These are phyloP conservation scores for Penstemon davidsonii DNA, from an alignment of 257 asterid species.

Conservation along the genomic window DNA sequence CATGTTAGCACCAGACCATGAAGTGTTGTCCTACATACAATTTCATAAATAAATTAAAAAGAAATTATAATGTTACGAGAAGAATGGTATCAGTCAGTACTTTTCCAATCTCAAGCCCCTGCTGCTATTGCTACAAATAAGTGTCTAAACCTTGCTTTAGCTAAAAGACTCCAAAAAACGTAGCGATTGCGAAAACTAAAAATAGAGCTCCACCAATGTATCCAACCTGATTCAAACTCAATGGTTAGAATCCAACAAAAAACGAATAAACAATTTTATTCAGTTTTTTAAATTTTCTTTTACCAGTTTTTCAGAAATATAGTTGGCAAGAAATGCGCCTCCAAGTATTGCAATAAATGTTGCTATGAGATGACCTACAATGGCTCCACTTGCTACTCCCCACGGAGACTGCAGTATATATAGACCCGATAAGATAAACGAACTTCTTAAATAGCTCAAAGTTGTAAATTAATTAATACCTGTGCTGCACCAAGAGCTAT, in stretches of 20 bases:
- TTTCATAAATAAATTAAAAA: no score
- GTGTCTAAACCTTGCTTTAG: background rate
- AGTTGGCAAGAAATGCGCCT: conserved; percentile 88
- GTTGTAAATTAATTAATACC: conserved; percentile 38
- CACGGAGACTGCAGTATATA: conserved; percentile 67
- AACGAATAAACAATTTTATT: background rate
- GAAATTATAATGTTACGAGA: conserved; percentile 21
- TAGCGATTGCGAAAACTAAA: conserved; percentile 75
- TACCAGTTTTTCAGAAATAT: conserved; percentile 97
- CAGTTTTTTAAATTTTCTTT: background rate
- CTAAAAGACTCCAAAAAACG: conserved; percentile 87
- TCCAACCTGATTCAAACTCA: conserved; percentile 66
- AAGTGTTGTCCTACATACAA: background rate
- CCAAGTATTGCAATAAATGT: conserved; percentile 85
- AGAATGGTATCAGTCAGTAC: background rate
- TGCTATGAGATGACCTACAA: conserved; percentile 80
- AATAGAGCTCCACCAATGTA: conserved; percentile 84
- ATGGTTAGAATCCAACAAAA: conserved; percentile 14
- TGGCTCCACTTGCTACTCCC: conserved; percentile 99
- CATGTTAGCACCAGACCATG: background rate
- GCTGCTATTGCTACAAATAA: no score
- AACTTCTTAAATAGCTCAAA: background rate
- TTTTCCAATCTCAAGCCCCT: background rate
- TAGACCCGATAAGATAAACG: background rate
- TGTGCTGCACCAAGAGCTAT: conserved; percentile 98